Evolutionary conservation across 441 rosid genomes (phyloP), one percentile per base, ranked within the genome.

Genomic region (Daphne laureola): DNA sequence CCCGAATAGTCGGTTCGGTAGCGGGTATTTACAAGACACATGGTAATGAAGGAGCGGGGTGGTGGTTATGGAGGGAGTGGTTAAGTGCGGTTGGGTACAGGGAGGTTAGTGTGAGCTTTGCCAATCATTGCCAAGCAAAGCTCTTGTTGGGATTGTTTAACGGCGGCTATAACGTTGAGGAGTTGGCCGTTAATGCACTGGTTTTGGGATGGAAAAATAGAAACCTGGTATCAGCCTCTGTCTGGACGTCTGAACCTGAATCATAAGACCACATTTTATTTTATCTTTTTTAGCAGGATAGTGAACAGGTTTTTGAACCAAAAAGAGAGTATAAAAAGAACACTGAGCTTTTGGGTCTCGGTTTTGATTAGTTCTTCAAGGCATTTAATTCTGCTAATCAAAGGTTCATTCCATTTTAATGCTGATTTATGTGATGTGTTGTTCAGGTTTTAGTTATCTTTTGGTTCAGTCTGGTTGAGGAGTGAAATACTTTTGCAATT

Each of bases 61-160:
- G 41, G n/a, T 46, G 73, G 11, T 66, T 69, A 0, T 82, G 88
- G 90, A 53, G 76, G 44, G 73, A 67, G 17, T 75, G 80, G 84
- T 64, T 82, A 53, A 67, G 49, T 17, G 58, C 50, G 41, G 65
- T 44, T 5, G 96, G 96, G 65, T 80, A 58, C 15, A 47, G 35
- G 59, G 67, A 68, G 4, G 62, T 38, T 14, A 71, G 61, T 23
- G 49, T 80, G 52, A 87, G 90, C 67, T 84, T 74, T 12, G 70
- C 93, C 3, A 82, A 80, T 69, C 82, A 78, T 63, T 84, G 90
- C 21, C 93, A 84, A 59, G 81, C 90, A n/a, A 87, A 82, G 76
- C 81, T 87, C 4, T 67, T 87, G 49, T 55, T 82, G 51, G 84
- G 93, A 12, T 52, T 87, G 23, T 87, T 80, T 57, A 73, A 77